phyloP scores from a whole-genome alignment of 768 basidiomycete species.

The Mycena sanguinolenta region DNA sequence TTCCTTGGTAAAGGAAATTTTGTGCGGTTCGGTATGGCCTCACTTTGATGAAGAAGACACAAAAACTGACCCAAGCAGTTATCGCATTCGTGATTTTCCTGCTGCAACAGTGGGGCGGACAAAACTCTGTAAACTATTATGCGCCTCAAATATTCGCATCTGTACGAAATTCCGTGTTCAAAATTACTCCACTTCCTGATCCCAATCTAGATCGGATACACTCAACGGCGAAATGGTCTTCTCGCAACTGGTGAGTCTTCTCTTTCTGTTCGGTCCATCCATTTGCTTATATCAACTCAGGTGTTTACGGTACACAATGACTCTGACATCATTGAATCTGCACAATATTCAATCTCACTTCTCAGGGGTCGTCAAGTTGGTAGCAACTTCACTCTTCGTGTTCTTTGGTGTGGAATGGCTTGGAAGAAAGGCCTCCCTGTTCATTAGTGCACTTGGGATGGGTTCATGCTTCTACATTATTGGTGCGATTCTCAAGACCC shows the following conservation, averaged over 20 bases:
- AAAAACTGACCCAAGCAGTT: slow-evolving; percentile 39
- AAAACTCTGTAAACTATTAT: slow-evolving; percentile 85
- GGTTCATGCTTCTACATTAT: slow-evolving; percentile 85
- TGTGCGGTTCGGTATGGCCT: slow-evolving; percentile 66
- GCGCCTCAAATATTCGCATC: slow-evolving; percentile 81
- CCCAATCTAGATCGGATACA: slow-evolving; percentile 71
- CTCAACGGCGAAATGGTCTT: slow-evolving; percentile 68
- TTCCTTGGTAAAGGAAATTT: slow-evolving; percentile 88
- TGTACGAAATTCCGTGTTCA: slow-evolving; percentile 47
- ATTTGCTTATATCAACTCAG: neutral
- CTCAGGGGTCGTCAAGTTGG: slow-evolving; percentile 67
- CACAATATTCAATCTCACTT: no score
- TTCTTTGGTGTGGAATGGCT: slow-evolving; percentile 76
- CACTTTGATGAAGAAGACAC: no score
- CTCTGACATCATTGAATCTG: neutral
- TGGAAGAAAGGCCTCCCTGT: slow-evolving; percentile 77
- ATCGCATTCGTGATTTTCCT: slow-evolving; percentile 87
- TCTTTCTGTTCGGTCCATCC: neutral
- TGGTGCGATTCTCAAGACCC: slow-evolving; percentile 85
- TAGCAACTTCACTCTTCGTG: slow-evolving; percentile 76
- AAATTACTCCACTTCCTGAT: slow-evolving; percentile 16
- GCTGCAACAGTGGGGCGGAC: slow-evolving; percentile 87
- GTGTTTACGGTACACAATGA: slow-evolving; percentile 39
- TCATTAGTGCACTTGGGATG: slow-evolving; percentile 86
- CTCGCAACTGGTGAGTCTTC: slow-evolving; percentile 73